Percentiles rank a stretch among this genome's conserved stretches.
These are phyloP conservation scores for Corylus americana DNA, from an alignment of 306 rosid genomes.

Conservation along the genomic window DNA sequence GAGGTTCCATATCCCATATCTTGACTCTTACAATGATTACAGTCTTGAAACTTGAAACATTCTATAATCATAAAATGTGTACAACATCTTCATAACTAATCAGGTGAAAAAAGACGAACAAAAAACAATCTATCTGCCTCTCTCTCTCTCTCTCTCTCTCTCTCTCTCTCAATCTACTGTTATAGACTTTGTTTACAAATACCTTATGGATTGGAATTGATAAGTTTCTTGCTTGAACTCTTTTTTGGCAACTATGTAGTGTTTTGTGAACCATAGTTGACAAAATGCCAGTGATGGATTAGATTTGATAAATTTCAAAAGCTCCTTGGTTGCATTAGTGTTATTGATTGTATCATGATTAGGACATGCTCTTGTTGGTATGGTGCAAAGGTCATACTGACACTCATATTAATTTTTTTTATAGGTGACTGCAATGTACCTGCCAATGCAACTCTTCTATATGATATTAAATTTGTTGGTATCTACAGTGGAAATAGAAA, in stretches of 20 bases:
- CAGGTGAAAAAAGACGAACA: not conserved
- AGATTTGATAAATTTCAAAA: not conserved
- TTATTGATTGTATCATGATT: slow-evolving; percentile 4
- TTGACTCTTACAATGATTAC: slow-evolving; percentile 7
- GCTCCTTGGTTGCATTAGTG: slow-evolving; percentile 8
- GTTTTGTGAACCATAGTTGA: not conserved
- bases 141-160: not conserved
- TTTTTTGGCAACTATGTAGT: not conserved
- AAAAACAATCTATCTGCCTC: not conserved
- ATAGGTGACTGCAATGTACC: slow-evolving; percentile 97
- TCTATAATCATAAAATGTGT: not conserved
- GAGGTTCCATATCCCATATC: slow-evolving; percentile 19
- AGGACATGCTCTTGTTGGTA: slow-evolving; percentile 16
- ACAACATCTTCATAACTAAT: not conserved
- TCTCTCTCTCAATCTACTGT: not conserved
- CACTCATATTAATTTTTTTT: slow-evolving; percentile 23
- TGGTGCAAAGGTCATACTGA: slow-evolving; percentile 26
- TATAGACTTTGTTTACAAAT: not conserved
- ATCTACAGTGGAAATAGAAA: slow-evolving; percentile 78
- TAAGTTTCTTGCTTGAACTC: not conserved
- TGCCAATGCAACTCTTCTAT: slow-evolving; percentile 84
- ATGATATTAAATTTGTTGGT: slow-evolving; percentile 72
- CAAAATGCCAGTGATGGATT: not conserved
- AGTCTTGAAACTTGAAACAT: slow-evolving; percentile 15
- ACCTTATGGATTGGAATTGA: not conserved